Evolutionary conservation across 352 stramenopile species (phyloP).

Genomic region (Globisporangium cederbergense): DNA sequence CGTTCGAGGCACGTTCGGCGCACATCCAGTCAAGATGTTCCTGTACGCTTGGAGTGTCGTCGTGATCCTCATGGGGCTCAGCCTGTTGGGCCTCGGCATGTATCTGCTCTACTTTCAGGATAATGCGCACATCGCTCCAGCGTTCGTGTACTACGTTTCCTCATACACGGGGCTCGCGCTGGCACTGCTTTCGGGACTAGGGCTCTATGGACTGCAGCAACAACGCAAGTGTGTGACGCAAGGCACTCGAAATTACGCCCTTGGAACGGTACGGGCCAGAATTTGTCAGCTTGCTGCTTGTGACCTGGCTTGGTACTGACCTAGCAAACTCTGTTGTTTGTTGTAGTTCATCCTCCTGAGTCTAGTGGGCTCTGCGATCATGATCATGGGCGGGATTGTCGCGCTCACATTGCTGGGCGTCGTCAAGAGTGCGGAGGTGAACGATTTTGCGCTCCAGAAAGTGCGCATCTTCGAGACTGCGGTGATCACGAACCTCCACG

Average conservation of each 20-base stretch:
- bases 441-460: constrained; percentile 33
- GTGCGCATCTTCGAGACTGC: constrained; percentile 43
- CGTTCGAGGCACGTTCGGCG: constrained; percentile 27
- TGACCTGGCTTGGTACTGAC: neutral
- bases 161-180: constrained; percentile 43
- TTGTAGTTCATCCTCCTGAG: constrained; percentile 52
- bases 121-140: constrained; percentile 46
- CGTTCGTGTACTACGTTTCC: constrained; percentile 46
- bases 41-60: constrained; percentile 58
- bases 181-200: constrained; percentile 35
- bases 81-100: constrained; percentile 45
- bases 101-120: constrained; percentile 64
- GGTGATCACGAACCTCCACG: constrained; percentile 37
- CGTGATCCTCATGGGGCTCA: constrained; percentile 45
- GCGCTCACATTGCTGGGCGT: constrained; percentile 38
- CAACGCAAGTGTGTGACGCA: constrained; percentile 52
- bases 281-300: neutral
- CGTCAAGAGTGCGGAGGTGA: constrained; percentile 27
- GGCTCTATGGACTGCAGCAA: constrained; percentile 48
- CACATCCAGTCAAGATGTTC: constrained; percentile 31
- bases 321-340: neutral
- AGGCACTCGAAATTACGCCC: constrained; percentile 50
- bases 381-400: constrained; percentile 46
- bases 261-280: constrained; percentile 38
- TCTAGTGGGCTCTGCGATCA: constrained; percentile 31